A percentile compares a stretch with the other conserved stretches of the same genome.
Evolutionary conservation across 2,329 filamentous ascomycete species (phyloP).

Genomic region (Cladobotryum protrusum): DNA sequence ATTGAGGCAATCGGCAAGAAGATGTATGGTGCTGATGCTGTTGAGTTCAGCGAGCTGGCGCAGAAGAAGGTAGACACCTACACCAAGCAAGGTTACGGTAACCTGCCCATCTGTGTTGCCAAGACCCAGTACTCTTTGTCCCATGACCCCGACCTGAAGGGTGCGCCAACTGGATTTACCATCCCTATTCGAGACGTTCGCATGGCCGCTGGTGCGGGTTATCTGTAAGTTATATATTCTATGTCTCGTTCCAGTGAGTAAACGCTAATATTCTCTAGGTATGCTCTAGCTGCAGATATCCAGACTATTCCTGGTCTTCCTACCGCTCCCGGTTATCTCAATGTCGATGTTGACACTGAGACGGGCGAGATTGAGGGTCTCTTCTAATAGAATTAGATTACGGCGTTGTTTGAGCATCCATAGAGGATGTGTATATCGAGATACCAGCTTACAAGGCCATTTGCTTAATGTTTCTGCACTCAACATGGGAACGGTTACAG

Average conservation of each 20-base stretch:
- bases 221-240: conserved; percentile 57
- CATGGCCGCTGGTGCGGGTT: conserved; percentile 89
- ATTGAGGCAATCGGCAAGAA: conserved; percentile 85
- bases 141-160: conserved; percentile 89
- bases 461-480: conserved; percentile 10
- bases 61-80: conserved; percentile 97
- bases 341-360: conserved; percentile 78
- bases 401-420: too few species aligned
- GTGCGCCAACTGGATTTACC: conserved; percentile 88
- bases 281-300: conserved; percentile 92
- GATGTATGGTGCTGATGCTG: conserved; percentile 88
- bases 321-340: conserved; percentile 90
- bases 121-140: conserved; percentile 98
- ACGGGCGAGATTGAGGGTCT: conserved; percentile 84
- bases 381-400: conserved; percentile 53
- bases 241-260: neutral
- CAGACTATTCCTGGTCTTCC: conserved; percentile 96
- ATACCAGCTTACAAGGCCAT: neutral
- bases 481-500: conserved; percentile 10
- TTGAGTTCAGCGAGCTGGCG: conserved; percentile 89
- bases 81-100: conserved; percentile 82
- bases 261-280: conserved; percentile 46
- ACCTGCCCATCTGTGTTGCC: conserved; percentile 91
- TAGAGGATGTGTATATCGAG: too few species aligned
- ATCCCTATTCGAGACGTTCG: conserved; percentile 91